phyloP scores from a whole-genome alignment of 140 eudicot genomes.

The Erigeron philadelphicus region DNA sequence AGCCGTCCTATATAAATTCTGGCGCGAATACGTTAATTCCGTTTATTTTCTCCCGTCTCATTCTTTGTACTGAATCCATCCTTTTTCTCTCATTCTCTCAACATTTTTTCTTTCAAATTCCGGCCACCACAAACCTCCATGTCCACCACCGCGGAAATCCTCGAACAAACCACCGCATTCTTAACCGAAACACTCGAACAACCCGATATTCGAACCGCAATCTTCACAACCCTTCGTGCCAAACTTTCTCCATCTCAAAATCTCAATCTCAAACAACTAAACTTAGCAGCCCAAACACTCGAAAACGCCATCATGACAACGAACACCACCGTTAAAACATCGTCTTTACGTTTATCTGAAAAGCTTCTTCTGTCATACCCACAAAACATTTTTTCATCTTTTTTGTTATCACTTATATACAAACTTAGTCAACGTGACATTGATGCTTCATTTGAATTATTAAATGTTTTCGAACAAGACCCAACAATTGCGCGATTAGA shows the following conservation, averaged over 20 bases:
- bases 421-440: slow-evolving; percentile 31
- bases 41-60: slow-evolving; percentile 12
- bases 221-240: slow-evolving; percentile 40
- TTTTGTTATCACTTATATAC: slow-evolving; percentile 47
- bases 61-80: slow-evolving; percentile 1
- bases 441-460: slow-evolving; percentile 41
- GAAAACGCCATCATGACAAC: slow-evolving; percentile 52
- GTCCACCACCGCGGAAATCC: slow-evolving; percentile 47
- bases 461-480: slow-evolving; percentile 34
- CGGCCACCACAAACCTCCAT: slow-evolving; percentile 25
- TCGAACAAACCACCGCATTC: slow-evolving; percentile 49
- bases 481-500: slow-evolving; percentile 52
- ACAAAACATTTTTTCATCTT: slow-evolving; percentile 45
- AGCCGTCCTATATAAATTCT: slow-evolving; percentile 29
- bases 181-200: slow-evolving; percentile 40
- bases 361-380: slow-evolving; percentile 48
- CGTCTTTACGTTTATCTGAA: slow-evolving; percentile 61
- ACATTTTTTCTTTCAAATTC: slow-evolving; percentile 6
- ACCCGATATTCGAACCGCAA: slow-evolving; percentile 41
- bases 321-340: slow-evolving; percentile 32
- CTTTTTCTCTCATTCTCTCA: background rate
- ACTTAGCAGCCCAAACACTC: slow-evolving; percentile 45
- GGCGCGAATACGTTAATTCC: slow-evolving; percentile 26
- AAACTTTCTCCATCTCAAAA: slow-evolving; percentile 32
- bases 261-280: slow-evolving; percentile 36